A percentile compares a stretch with the other conserved stretches of the same genome.
phyloP scores from a whole-genome alignment of 768 basidiomycete genomes.

The Leucocoprinus leucothites region DNA sequence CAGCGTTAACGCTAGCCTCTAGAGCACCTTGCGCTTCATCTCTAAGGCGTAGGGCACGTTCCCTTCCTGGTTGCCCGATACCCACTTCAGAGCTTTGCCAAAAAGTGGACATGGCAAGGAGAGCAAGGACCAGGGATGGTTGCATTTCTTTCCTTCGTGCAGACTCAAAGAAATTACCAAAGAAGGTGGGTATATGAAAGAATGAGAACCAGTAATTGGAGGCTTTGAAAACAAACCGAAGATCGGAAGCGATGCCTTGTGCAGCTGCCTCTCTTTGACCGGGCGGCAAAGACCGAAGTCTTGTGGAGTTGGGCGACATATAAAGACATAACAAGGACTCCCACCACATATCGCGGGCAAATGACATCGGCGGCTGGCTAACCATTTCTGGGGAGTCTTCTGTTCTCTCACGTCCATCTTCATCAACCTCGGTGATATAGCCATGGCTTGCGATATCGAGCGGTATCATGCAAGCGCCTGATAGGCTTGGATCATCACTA shows the following conservation, averaged over 20 bases:
- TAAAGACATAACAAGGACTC: slow-evolving; percentile 65
- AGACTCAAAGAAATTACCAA: slow-evolving; percentile 57
- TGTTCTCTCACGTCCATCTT: slow-evolving; percentile 23
- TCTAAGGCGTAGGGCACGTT: slow-evolving; percentile 55
- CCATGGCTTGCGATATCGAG: slow-evolving; percentile 8
- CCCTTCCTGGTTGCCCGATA: slow-evolving; percentile 45
- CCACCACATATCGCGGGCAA: slow-evolving; percentile 77
- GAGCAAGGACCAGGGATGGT: slow-evolving; percentile 60
- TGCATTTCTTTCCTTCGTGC: slow-evolving; percentile 52
- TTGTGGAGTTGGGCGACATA: slow-evolving; percentile 29
- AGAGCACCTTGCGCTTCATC: slow-evolving; percentile 69
- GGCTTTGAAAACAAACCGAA: slow-evolving; percentile 60
- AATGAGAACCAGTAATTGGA: slow-evolving; percentile 76
- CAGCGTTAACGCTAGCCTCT: slow-evolving; percentile 67
- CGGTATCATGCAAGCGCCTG: slow-evolving; percentile 16
- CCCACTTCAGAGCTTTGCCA: slow-evolving; percentile 68
- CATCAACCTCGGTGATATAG: slow-evolving; percentile 28
- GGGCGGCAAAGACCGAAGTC: slow-evolving; percentile 30
- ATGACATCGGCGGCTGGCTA: slow-evolving; percentile 60
- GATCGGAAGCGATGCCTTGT: slow-evolving; percentile 46
- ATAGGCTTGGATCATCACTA: slow-evolving; percentile 18
- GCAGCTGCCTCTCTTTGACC: slow-evolving; percentile 45
- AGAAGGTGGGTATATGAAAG: slow-evolving; percentile 68
- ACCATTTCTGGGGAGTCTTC: slow-evolving; percentile 30
- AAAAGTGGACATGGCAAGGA: slow-evolving; percentile 64